A percentile compares a stretch with the other conserved stretches of the same genome.
phyloP scores from a whole-genome alignment of 352 stramenopile species.

The Pythium pyrilobum region DNA sequence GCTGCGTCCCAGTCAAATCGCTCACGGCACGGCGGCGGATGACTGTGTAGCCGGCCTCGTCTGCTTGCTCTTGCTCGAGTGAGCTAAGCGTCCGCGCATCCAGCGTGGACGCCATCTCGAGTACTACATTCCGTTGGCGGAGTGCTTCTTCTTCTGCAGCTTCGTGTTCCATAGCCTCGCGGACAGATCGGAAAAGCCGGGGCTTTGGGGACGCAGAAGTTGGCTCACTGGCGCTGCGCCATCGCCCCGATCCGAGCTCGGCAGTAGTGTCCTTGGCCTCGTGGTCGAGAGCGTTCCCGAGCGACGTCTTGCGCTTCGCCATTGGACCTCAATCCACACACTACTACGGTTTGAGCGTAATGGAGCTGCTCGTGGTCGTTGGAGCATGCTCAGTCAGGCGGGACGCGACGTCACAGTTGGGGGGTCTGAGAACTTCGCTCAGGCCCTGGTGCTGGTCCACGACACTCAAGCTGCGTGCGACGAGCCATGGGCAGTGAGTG shows the following conservation, averaged over 20 bases:
- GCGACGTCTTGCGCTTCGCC: conserved; percentile 28
- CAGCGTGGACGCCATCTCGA: not conserved
- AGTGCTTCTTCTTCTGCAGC: conserved; percentile 5
- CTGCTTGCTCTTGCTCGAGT: conserved; percentile 15
- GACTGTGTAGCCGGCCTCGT: conserved; percentile 23
- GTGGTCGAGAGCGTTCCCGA: conserved; percentile 29
- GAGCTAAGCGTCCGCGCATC: conserved; percentile 10
- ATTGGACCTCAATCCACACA: conserved; percentile 2
- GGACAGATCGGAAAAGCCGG: conserved; percentile 15
- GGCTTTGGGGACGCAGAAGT: not conserved
- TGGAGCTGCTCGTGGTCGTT: not conserved
- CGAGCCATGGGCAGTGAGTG: not conserved
- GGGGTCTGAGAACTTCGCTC: too few relatives aligned
- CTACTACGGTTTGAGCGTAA: not conserved
- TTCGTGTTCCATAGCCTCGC: conserved; percentile 24
- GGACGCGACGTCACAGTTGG: not conserved
- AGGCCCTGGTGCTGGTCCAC: too few relatives aligned
- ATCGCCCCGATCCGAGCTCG: not conserved
- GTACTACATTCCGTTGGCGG: not conserved
- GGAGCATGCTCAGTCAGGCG: too few relatives aligned
- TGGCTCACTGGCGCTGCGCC: conserved; percentile 16
- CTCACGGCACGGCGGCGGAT: conserved; percentile 16
- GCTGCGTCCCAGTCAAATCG: not conserved
- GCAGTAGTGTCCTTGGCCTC: not conserved
- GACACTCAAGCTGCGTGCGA: not conserved